Evolutionary conservation across 169 alveolate species (phyloP), one percentile per base, ranked within the genome.

Genomic region (Plasmodium gonderi): DNA sequence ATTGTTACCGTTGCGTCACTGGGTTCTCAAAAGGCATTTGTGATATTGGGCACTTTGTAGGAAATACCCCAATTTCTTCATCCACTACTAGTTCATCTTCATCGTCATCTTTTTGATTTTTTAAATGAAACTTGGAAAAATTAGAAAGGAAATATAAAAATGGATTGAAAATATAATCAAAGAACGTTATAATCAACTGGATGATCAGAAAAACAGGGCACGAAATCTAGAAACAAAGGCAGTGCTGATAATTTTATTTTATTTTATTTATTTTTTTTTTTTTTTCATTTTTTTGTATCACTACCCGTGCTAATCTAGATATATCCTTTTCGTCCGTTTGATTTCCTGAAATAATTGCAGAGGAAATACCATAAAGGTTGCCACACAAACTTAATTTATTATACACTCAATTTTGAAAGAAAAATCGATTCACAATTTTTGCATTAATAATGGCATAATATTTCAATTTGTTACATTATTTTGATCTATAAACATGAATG

Each of bases 21-120:
- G 97, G 97, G 3, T 92, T 92, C 77, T 94, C 91, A 68, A 95
- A 93, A 65, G 96, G 91, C 72, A 89, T 83, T 64, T 95, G 95
- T 11, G 97, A 92, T 44, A 95, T 95, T 38, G 97, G 97, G 49
- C 97, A 95, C 33, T 87, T 94, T 40, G 94, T 81, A 17, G 85
- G 89, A 76, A 95, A 79, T 29, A 90, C 91, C 47, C 96, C 94
- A 3, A 89, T 79, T 60, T 78, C 94, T 81, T 95, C 96, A 60
- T 95, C 96, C 29, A 94, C 95, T 49, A 90, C 65, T 65, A 92
- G 81, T 69, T 94, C 96, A 65, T 95, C 97, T 40, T 80, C 94
- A 42, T 93, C 95, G 47, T 89, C 80, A 12, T 54, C 89, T 51
- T 77, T 77, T 44, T 79, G 68, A 17, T 60, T 54, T 31, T 92